phyloP scores from a whole-genome alignment of 192 early-diverging fungal genomes.

The Umbelopsis sp. region DNA sequence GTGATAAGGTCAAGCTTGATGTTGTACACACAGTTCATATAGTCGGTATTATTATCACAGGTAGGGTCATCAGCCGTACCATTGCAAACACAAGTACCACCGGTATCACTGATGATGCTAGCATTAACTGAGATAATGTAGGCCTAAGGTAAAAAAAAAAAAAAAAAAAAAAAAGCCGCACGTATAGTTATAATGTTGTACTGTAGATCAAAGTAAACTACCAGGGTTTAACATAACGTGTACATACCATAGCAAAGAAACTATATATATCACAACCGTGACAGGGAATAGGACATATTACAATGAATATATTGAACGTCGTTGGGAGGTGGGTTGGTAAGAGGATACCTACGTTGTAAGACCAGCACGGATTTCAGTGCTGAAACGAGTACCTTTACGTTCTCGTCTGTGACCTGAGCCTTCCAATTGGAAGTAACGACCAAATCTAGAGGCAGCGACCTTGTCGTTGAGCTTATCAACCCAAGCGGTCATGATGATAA shows the following conservation, averaged over 20 bases:
- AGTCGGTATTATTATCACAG: slow-evolving; percentile 59
- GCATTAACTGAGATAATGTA: slow-evolving; percentile 77
- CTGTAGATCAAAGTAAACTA: no score
- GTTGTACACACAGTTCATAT: slow-evolving; percentile 62
- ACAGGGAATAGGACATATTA: neutral
- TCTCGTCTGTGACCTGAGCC: slow-evolving; percentile 56
- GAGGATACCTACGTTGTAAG: slow-evolving; percentile 38
- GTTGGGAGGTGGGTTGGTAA: neutral
- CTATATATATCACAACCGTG: neutral
- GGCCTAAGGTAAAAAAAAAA: slow-evolving; percentile 29
- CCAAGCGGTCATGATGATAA: slow-evolving; percentile 42
- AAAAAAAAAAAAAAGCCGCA: no score
- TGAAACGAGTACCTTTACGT: slow-evolving; percentile 66
- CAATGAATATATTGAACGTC: neutral
- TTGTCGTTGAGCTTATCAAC: slow-evolving; percentile 54
- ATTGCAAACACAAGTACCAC: slow-evolving; percentile 77
- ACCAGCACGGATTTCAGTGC: slow-evolving; percentile 69
- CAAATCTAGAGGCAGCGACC: slow-evolving; percentile 58
- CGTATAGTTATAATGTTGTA: no score
- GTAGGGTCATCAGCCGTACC: slow-evolving; percentile 51
- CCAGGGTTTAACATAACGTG: neutral
- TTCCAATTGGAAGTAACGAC: slow-evolving; percentile 65
- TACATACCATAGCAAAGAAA: slow-evolving; percentile 39
- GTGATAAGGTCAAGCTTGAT: slow-evolving; percentile 74
- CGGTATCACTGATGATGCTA: slow-evolving; percentile 72